Evolutionary conservation across 2,329 filamentous ascomycete species (phyloP), one percentile per base, ranked within the genome.

Genomic region (Colletotrichum noveboracense): DNA sequence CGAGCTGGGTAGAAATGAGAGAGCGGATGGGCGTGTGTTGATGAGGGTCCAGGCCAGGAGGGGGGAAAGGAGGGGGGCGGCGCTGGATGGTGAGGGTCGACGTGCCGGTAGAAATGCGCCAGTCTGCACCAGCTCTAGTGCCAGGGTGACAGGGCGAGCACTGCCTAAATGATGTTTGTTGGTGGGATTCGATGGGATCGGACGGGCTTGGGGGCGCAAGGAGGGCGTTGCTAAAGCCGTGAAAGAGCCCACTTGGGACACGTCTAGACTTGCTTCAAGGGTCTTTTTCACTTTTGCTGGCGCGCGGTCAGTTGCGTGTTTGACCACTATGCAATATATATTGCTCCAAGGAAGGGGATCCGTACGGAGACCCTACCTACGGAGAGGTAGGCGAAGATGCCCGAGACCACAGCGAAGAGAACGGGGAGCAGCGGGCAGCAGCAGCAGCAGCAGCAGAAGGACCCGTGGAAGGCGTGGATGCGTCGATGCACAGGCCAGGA

Each of bases 11-110:
- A 32, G 38, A 36, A 55, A 55, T 38, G 61, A 36, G 26, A 60
- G 62, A 58, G 70, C 70, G 73, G 73, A 75, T 67, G 60, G 70
- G 69, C 38, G 69, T 72, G 73, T 75, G 43, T 36, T 72, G 73
- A 73, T 72, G 73, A 75, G 73, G 73, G 73, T 73, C 73, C 36
- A 61, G 71, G 30, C 66, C 48, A 43, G 55, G 58, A 58, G 58
- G 61, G 67, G 30, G 36, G n/a, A 21, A 21, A 32, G 70, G 61
- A 26, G 60, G 70, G 61, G 58, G 32, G 55, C 16, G 32, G 68
- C 61, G 67, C 67, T 60, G 71, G 70, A 34, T 70, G 58, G 66
- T 70, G 43, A 60, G 67, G 71, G 66, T 70, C 32, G 43, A 70
- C 28, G 71, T 74, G 71, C 66, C 58, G 66, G 71, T 62, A 64